Evolutionary conservation across 306 rosid species (phyloP).

Genomic region (Vicia villosa): DNA sequence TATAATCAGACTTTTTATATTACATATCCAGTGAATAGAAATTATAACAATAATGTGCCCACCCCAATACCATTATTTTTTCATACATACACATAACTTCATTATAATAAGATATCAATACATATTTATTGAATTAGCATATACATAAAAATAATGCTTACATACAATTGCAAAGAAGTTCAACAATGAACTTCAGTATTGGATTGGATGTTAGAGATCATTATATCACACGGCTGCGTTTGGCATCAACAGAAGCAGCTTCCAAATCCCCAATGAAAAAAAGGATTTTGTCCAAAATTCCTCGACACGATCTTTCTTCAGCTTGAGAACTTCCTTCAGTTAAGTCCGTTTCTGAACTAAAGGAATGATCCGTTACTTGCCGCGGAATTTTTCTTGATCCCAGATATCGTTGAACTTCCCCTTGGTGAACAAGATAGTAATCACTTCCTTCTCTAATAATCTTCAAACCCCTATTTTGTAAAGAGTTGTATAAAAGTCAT

Average conservation of each 20-base stretch:
- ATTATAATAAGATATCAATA: not conserved
- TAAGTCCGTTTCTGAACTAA: constrained; percentile 39
- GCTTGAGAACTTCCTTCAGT: constrained; percentile 39
- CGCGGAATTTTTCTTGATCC: constrained; percentile 58
- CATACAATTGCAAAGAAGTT: constrained; percentile 36
- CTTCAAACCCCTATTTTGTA: constrained; percentile 62
- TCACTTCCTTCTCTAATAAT: constrained; percentile 69
- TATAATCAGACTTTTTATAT: not conserved
- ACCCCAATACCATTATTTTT: not conserved
- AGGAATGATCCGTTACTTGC: constrained; percentile 28
- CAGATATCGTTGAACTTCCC: constrained; percentile 62
- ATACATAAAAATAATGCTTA: constrained; percentile 36
- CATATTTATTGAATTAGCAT: constrained; percentile 12
- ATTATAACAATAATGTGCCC: not conserved
- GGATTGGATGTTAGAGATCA: not conserved
- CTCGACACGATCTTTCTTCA: constrained; percentile 53
- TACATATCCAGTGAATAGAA: not conserved
- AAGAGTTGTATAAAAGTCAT: constrained; percentile 22
- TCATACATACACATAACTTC: not conserved
- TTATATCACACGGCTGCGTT: constrained; percentile 56
- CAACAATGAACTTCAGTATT: constrained; percentile 13
- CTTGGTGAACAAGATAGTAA: constrained; percentile 81
- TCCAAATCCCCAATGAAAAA: constrained; percentile 84
- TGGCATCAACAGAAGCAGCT: constrained; percentile 69
- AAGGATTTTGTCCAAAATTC: constrained; percentile 73